Evolutionary conservation across 768 basidiomycete species (phyloP), one percentile per base, ranked within the genome.

Genomic region (Candolleomyces eurysporus): DNA sequence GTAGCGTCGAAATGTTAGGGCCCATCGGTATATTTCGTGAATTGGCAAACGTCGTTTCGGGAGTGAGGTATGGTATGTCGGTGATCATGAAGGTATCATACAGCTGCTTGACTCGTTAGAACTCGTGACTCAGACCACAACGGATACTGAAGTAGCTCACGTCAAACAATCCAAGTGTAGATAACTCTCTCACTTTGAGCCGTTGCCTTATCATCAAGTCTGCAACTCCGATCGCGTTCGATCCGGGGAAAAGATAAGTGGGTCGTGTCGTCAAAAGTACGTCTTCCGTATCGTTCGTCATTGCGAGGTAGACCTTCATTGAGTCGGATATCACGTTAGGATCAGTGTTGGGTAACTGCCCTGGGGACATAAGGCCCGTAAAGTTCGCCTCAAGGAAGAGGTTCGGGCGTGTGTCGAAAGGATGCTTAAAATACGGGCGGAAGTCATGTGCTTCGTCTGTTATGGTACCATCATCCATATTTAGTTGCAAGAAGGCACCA

Each of bases 181-280:
- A 50, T 14, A 69, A 31, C 13, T 11, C 48, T 19, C 60, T 58
- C 1, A 50, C 53, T n/a, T 36, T 48, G n/a, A 65, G 51, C 0
- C 22, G 30, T 22, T 63, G 62, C 13, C 66, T 46, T 19, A 63
- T 30, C 17, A 61, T 52, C 4, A 61, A 14, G 16, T 30, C 50
- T 6, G 60, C 54, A 26, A 61, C 45, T 3, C 65, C 64, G 26
- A 65, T 9, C 16, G 67, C 45, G 48, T 69, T 65, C 3, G 60
- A 56, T 19, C 65, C 68, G 8, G 68, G 68, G 13, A 64, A 43
- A 6, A 69, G 30, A 2, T 63, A 61, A 2, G 62, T 67, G 30
- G 63, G 63, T 1, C 45, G 17, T 5, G 67, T 68, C 26, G 50
- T 60, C 4, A 1, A n/a, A 26, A 67, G n/a, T 17, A 64, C 61